A percentile compares a stretch with the other conserved stretches of the same genome.
phyloP scores from a whole-genome alignment of 2,329 filamentous ascomycete species.

The Neoarthrinium moseri region DNA sequence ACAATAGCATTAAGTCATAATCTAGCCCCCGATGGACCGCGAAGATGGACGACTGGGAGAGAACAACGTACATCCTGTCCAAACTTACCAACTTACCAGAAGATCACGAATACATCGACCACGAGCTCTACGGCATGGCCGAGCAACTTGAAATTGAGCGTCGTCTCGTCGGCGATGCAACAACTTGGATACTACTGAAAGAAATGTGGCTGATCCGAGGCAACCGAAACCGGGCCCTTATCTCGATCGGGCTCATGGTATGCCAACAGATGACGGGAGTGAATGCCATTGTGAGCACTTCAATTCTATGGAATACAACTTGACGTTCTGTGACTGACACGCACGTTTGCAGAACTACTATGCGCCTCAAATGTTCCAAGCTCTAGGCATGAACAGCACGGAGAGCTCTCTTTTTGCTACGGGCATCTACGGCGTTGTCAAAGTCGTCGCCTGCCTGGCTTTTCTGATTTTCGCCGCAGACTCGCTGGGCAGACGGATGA shows the following conservation, averaged over 20 bases:
- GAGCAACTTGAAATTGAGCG: slow-evolving; percentile 48
- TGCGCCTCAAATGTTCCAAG: slow-evolving; percentile 66
- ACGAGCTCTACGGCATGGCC: slow-evolving; percentile 44
- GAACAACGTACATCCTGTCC: slow-evolving; percentile 54
- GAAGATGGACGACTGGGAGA: slow-evolving; percentile 66
- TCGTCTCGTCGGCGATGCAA: slow-evolving; percentile 45
- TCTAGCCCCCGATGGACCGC: slow-evolving; percentile 67
- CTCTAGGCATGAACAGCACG: slow-evolving; percentile 58
- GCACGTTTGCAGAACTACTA: slow-evolving; percentile 55
- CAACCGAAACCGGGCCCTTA: slow-evolving; percentile 48
- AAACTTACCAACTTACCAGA: slow-evolving; percentile 51
- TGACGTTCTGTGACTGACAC: not conserved
- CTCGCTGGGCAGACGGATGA: slow-evolving; percentile 61
- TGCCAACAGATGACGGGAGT: slow-evolving; percentile 52
- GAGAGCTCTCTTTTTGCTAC: slow-evolving; percentile 67
- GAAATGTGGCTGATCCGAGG: slow-evolving; percentile 28
- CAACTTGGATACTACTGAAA: slow-evolving; percentile 39
- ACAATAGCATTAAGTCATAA: not conserved
- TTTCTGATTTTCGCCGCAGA: slow-evolving; percentile 70
- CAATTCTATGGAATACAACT: not conserved
- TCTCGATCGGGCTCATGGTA: slow-evolving; percentile 49
- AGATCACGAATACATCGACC: slow-evolving; percentile 51
- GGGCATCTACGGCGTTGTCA: slow-evolving; percentile 71
- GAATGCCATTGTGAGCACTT: slow-evolving; percentile 29
- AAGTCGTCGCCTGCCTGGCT: slow-evolving; percentile 60